phyloP scores from a whole-genome alignment of 1,139 yeast species.

The Scheffersomyces titani region DNA sequence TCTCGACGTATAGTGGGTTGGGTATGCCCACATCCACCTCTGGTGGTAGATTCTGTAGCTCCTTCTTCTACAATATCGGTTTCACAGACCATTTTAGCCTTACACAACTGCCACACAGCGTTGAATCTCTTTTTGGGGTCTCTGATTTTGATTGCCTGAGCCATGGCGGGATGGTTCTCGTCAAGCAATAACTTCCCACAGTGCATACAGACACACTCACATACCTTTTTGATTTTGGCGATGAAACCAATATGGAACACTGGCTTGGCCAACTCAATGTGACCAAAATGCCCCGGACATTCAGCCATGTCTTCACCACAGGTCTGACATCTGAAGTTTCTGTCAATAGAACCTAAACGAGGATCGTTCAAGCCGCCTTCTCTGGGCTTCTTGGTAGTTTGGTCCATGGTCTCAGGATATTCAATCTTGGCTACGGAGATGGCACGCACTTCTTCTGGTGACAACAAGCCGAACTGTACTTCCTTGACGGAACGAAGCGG shows the following conservation, averaged over 20 bases:
- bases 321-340: conserved; percentile 96
- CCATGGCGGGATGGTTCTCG: conserved; percentile 82
- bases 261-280: conserved; percentile 96
- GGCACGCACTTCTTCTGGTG: conserved; percentile 97
- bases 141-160: conserved; percentile 83
- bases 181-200: conserved; percentile 93
- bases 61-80: conserved; percentile 77
- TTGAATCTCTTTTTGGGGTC: conserved; percentile 96
- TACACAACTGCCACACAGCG: conserved; percentile 93
- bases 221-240: conserved; percentile 88
- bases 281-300: conserved; percentile 99
- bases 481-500: conserved; percentile 96
- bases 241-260: conserved; percentile 97
- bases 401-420: conserved; percentile 99
- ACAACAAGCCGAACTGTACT: conserved; percentile 96
- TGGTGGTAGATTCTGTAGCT: conserved; percentile 37
- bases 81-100: conserved; percentile 93
- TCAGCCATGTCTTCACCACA: conserved; percentile 99
- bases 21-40: conserved; percentile 98
- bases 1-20: conserved; percentile 97
- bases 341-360: conserved; percentile 93
- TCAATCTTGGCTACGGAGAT: conserved; percentile 96
- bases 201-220: conserved; percentile 97
- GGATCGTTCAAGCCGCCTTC: conserved; percentile 98
- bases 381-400: conserved; percentile 90